Percentiles rank a stretch among this genome's conserved stretches.
Evolutionary conservation across 495 filamentous ascomycete species (phyloP).

Genomic region (Penicillium taxi): DNA sequence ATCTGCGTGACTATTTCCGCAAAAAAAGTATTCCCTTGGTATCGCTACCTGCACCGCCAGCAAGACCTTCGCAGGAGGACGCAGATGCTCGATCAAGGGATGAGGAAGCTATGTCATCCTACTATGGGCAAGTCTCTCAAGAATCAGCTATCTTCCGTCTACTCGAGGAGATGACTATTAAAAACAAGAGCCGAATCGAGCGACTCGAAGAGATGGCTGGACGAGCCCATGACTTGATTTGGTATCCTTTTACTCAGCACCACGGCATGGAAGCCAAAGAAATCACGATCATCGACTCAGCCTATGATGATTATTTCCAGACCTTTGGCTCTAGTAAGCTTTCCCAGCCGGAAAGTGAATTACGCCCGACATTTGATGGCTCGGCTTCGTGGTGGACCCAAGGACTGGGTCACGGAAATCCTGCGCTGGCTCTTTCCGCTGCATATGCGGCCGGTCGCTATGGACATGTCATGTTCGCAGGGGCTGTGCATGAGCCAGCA

Average conservation of each 20-base stretch:
- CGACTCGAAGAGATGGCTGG: conserved; percentile 50
- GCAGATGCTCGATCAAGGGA: conserved; percentile 37
- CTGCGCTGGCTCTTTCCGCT: conserved; percentile 55
- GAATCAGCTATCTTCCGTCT: conserved; percentile 29
- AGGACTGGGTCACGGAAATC: conserved; percentile 68
- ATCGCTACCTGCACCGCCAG: conserved; percentile 47
- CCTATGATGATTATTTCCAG: conserved; percentile 67
- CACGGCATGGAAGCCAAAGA: conserved; percentile 47
- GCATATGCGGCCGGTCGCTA: conserved; percentile 77
- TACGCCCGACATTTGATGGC: conserved; percentile 62
- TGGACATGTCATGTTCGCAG: conserved; percentile 78
- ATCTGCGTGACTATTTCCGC: conserved; percentile 55
- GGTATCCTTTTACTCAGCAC: conserved; percentile 81
- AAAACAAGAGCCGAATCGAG: conserved; percentile 45
- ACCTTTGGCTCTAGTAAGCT: conserved; percentile 26
- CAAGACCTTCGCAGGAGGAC: conserved; percentile 19
- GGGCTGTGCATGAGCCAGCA: conserved; percentile 63
- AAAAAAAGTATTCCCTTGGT: conserved; percentile 48
- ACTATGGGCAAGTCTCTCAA: conserved; percentile 44
- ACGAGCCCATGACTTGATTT: conserved; percentile 53
- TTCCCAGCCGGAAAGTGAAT: conserved; percentile 11
- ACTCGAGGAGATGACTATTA: conserved; percentile 39
- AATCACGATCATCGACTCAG: conserved; percentile 67
- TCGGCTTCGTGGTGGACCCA: conserved; percentile 86
- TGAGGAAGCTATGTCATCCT: conserved; percentile 45